Percentiles rank a stretch among this genome's conserved stretches.
Conservation (phyloP, 2,329 filamentous ascomycete genomes). For the Periconia macrospinosa region DNA sequence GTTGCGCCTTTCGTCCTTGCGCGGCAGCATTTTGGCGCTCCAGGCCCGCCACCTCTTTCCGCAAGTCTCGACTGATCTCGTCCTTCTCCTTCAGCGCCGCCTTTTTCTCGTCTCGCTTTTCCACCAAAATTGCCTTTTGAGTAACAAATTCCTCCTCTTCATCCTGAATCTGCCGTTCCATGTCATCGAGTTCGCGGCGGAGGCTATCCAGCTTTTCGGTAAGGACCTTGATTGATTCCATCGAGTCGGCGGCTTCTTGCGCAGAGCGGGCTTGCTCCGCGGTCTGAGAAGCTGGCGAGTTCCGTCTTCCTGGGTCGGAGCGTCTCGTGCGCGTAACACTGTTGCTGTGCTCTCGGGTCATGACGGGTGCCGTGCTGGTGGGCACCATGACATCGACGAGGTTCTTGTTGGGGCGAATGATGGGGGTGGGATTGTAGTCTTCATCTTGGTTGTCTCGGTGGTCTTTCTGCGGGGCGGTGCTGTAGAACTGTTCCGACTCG, state of each 20-base stretch:
- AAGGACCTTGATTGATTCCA: slow-evolving; percentile 66
- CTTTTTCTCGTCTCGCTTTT: slow-evolving; percentile 77
- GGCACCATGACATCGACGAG: slow-evolving; percentile 63
- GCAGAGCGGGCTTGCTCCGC: slow-evolving; percentile 33
- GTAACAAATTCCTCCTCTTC: slow-evolving; percentile 56
- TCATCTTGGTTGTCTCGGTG: slow-evolving; percentile 40
- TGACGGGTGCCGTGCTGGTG: slow-evolving; percentile 62
- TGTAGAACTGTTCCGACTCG: slow-evolving; percentile 48
- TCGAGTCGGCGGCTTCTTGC: slow-evolving; percentile 43
- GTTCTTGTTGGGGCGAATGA: slow-evolving; percentile 55
- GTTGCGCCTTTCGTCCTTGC: slow-evolving; percentile 76
- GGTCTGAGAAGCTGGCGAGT: slow-evolving; percentile 68
- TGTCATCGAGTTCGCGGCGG: slow-evolving; percentile 80
- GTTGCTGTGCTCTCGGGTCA: slow-evolving; percentile 67
- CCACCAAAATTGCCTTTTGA: slow-evolving; percentile 58
- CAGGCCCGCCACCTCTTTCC: slow-evolving; percentile 75
- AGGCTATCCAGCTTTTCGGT: slow-evolving; percentile 80
- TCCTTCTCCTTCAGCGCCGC: slow-evolving; percentile 85
- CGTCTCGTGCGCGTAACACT: slow-evolving; percentile 60
- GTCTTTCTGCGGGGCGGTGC: slow-evolving; percentile 56
- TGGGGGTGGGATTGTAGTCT: slow-evolving; percentile 54
- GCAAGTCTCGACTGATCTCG: slow-evolving; percentile 81
- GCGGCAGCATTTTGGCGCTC: slow-evolving; percentile 81
- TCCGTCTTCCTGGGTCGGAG: slow-evolving; percentile 71
- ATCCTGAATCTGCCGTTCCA: slow-evolving; percentile 68